These are phyloP conservation scores for Spathaspora sp. DNA, from an alignment of 1,139 yeast genomes.

Conservation along the genomic window DNA sequence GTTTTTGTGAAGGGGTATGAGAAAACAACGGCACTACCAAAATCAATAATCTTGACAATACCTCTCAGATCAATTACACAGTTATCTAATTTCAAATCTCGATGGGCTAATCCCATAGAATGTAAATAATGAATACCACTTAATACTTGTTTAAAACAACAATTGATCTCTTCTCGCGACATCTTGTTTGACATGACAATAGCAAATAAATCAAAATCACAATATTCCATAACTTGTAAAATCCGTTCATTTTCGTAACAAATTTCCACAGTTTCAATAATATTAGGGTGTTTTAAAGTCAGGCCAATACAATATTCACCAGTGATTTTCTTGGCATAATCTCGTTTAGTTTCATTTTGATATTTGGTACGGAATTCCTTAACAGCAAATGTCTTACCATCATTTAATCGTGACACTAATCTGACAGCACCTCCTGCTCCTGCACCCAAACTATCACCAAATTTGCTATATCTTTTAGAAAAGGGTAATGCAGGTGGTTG, in stretches of 20 bases:
- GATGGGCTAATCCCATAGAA: slow-evolving; percentile 84
- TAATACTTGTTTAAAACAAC: slow-evolving; percentile 86
- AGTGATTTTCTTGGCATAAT: slow-evolving; percentile 89
- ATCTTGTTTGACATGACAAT: slow-evolving; percentile 94
- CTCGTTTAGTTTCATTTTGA: slow-evolving; percentile 75
- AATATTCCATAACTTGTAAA: slow-evolving; percentile 92
- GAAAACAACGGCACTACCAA: slow-evolving; percentile 92
- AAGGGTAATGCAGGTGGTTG: slow-evolving; percentile 45
- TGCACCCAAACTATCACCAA: slow-evolving; percentile 87
- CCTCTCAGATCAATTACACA: slow-evolving; percentile 87
- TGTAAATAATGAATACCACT: slow-evolving; percentile 83
- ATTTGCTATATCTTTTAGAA: slow-evolving; percentile 74
- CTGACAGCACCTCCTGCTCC: slow-evolving; percentile 96
- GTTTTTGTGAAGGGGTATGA: slow-evolving; percentile 85
- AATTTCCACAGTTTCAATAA: slow-evolving; percentile 87
- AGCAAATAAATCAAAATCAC: slow-evolving; percentile 90
- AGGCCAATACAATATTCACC: slow-evolving; percentile 96
- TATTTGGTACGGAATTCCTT: slow-evolving; percentile 85
- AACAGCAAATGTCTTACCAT: slow-evolving; percentile 80
- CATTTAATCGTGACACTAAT: slow-evolving; percentile 66
- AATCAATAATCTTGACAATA: slow-evolving; percentile 86
- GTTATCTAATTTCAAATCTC: slow-evolving; percentile 90
- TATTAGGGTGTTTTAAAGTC: slow-evolving; percentile 85
- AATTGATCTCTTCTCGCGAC: slow-evolving; percentile 81
- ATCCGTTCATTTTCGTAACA: slow-evolving; percentile 87